Conservation (phyloP, 352 stramenopile genomes). For the Phytopythium vexans region DNA sequence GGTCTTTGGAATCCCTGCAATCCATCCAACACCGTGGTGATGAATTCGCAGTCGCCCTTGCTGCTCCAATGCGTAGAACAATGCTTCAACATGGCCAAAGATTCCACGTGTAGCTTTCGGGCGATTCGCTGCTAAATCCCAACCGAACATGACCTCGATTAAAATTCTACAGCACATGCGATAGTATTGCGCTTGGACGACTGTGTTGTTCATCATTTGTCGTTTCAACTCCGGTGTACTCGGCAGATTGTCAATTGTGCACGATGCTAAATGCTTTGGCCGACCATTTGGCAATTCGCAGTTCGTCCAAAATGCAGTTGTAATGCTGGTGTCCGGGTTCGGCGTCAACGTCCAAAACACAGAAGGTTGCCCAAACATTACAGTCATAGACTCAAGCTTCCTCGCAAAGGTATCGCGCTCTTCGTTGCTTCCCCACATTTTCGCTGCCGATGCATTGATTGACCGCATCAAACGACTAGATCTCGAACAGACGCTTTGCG, state of each 20-base stretch:
- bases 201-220: slow-evolving; percentile 1
- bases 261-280: slow-evolving; percentile 1
- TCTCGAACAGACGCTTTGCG: no score
- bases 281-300: slow-evolving; percentile 7
- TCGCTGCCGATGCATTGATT: slow-evolving; percentile 8
- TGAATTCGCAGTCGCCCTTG: slow-evolving; percentile 3
- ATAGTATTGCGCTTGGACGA: slow-evolving; percentile 8
- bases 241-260: slow-evolving; percentile 4
- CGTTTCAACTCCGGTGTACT: not conserved
- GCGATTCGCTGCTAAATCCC: not conserved
- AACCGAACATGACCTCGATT: slow-evolving; percentile 5
- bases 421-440: slow-evolving; percentile 26
- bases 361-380: slow-evolving; percentile 14
- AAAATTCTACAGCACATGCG: slow-evolving; percentile 5
- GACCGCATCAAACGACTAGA: slow-evolving; percentile 1
- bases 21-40: slow-evolving; percentile 10
- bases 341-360: slow-evolving; percentile 28
- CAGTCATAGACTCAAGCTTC: slow-evolving; percentile 13
- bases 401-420: slow-evolving; percentile 14
- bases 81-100: slow-evolving; percentile 5
- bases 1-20: slow-evolving; percentile 2
- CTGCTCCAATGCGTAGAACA: slow-evolving; percentile 9
- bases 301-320: slow-evolving; percentile 17
- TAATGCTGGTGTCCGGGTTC: slow-evolving; percentile 18
- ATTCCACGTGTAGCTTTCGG: slow-evolving; percentile 2